Conservation (phyloP, 2,329 filamentous ascomycete species). For the Grosmannia serpens region DNA sequence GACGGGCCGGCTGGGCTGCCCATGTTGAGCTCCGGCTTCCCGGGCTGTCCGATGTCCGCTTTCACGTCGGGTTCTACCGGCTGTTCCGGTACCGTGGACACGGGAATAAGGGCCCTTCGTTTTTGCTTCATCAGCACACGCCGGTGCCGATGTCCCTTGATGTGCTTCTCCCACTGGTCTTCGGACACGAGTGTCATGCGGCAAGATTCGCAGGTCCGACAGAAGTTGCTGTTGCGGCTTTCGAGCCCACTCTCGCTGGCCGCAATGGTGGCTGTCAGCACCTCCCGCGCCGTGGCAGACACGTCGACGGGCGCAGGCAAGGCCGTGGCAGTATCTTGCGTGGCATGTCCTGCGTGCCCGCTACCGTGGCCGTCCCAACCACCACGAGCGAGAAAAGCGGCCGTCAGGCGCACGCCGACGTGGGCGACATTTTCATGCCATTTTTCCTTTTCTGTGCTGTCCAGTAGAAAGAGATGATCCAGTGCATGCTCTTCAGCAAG, state of each 20-base stretch:
- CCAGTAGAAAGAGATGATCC: constrained; percentile 61
- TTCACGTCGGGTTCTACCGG: not conserved
- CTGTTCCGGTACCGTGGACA: not conserved
- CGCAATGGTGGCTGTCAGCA: constrained; percentile 39
- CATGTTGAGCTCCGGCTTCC: not conserved
- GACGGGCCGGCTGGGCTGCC: not conserved
- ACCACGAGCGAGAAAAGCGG: constrained; percentile 43
- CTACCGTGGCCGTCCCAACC: not conserved
- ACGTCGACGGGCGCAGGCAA: constrained; percentile 40
- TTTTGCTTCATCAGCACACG: constrained; percentile 16
- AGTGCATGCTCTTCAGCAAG: constrained; percentile 43
- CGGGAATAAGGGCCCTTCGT: constrained; percentile 17
- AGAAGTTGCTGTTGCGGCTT: constrained; percentile 32
- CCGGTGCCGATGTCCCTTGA: constrained; percentile 30
- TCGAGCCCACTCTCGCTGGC: constrained; percentile 30
- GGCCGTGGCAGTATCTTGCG: not conserved
- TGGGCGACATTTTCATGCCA: constrained; percentile 55
- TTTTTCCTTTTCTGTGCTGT: constrained; percentile 56
- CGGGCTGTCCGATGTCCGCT: not conserved
- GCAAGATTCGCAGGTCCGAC: constrained; percentile 63
- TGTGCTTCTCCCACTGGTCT: constrained; percentile 34
- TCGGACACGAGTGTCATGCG: constrained; percentile 49
- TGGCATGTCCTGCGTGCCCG: not conserved
- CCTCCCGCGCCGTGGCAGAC: constrained; percentile 36
- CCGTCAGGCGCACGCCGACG: constrained; percentile 51